A percentile compares a stretch with the other conserved stretches of the same genome.
phyloP scores from a whole-genome alignment of 495 filamentous ascomycete species.

The Neurospora sublineolata region DNA sequence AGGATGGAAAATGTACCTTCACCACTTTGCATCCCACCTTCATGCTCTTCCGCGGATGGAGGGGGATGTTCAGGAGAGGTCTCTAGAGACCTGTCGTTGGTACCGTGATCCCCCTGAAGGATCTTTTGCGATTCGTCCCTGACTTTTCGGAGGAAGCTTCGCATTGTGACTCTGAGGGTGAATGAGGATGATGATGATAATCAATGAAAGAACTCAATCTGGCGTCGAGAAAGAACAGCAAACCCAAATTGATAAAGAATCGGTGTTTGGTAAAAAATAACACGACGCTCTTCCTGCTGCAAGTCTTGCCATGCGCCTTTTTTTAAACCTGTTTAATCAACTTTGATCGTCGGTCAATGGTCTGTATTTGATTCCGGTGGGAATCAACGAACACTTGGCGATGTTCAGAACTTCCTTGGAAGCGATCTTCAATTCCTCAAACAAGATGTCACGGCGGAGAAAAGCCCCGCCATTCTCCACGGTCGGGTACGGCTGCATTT shows the following conservation, averaged over 20 bases:
- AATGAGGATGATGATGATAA: background rate
- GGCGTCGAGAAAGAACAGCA: background rate
- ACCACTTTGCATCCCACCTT: background rate
- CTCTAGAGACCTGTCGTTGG: background rate
- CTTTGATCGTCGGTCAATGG: background rate
- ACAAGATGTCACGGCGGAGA: background rate
- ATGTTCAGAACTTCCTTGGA: background rate
- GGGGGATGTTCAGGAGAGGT: background rate
- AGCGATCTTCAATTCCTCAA: background rate
- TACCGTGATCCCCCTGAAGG: background rate
- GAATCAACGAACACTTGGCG: background rate
- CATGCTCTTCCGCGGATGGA: background rate
- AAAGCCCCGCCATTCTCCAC: background rate
- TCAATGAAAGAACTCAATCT: background rate
- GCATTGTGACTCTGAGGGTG: background rate
- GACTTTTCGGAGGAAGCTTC: background rate
- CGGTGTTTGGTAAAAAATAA: background rate
- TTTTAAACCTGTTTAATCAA: background rate
- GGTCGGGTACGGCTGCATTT: background rate
- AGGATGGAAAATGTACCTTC: background rate
- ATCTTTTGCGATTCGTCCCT: background rate
- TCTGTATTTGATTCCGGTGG: no score
- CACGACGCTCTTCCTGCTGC: background rate
- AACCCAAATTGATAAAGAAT: background rate
- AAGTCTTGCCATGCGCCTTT: background rate